Percentiles rank a stretch among this genome's conserved stretches.
Evolutionary conservation across 225 moss, liverwort and hornwort genomes (phyloP).

Genomic region (Asterella californica): DNA sequence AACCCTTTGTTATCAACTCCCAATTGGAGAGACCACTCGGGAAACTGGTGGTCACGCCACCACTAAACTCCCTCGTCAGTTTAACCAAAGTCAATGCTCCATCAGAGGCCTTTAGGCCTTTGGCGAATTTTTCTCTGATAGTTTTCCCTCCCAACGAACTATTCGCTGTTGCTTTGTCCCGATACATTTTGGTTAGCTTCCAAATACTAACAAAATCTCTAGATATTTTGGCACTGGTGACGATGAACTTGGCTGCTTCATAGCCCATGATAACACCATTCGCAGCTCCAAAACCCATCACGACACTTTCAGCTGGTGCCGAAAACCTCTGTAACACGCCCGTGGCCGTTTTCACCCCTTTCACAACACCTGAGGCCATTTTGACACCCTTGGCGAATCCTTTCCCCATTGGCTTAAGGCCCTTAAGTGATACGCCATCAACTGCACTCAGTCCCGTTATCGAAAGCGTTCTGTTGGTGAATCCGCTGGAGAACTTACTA

Average conservation of each 20-base stretch:
- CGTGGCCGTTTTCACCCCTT: slow-evolving; percentile 66
- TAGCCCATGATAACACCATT: slow-evolving; percentile 64
- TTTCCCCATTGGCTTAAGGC: slow-evolving; percentile 44
- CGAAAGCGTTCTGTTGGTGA: slow-evolving; percentile 23
- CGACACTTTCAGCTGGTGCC: slow-evolving; percentile 52
- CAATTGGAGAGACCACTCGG: slow-evolving; percentile 57
- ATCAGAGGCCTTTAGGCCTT: slow-evolving; percentile 78
- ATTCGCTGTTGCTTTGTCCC: slow-evolving; percentile 34
- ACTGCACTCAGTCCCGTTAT: slow-evolving; percentile 15
- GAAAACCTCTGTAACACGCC: slow-evolving; percentile 56
- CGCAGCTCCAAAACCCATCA: slow-evolving; percentile 62
- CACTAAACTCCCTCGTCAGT: slow-evolving; percentile 61
- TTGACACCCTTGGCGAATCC: slow-evolving; percentile 64
- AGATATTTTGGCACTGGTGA: slow-evolving; percentile 81
- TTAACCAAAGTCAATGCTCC: slow-evolving; percentile 65
- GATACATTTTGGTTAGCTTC: slow-evolving; percentile 47
- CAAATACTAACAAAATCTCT: slow-evolving; percentile 68
- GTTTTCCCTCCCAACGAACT: slow-evolving; percentile 32
- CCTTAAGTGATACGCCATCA: slow-evolving; percentile 23
- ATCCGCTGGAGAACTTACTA: slow-evolving; percentile 8
- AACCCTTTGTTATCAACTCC: slow-evolving; percentile 58
- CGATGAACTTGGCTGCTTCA: slow-evolving; percentile 62
- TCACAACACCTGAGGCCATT: slow-evolving; percentile 69
- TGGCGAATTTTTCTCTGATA: slow-evolving; percentile 46
- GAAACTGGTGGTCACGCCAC: slow-evolving; percentile 44